phyloP scores from a whole-genome alignment of 2,329 filamentous ascomycete genomes.

The Verruconis gallopava region DNA sequence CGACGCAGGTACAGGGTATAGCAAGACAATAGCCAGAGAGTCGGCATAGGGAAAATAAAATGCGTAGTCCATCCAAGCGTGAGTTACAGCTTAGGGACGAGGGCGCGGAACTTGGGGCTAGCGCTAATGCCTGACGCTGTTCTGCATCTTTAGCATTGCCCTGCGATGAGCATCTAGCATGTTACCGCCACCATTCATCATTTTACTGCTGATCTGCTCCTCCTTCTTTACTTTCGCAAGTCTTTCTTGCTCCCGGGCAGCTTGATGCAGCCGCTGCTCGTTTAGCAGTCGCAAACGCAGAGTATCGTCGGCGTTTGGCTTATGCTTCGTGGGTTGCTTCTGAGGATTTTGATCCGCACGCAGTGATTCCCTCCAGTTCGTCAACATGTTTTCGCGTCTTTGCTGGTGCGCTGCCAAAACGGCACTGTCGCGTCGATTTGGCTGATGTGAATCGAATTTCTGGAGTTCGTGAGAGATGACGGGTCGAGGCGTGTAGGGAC shows the following conservation, averaged over 20 bases:
- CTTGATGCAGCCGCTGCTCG: constrained; percentile 50
- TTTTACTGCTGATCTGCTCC: constrained; percentile 23
- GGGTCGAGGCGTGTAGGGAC: not conserved
- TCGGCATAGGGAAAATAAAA: no score
- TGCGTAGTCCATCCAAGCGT: no score
- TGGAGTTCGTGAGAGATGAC: constrained; percentile 9
- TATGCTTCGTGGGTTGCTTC: constrained; percentile 14
- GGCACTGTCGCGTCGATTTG: constrained; percentile 19
- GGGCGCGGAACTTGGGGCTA: no score
- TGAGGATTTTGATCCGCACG: constrained; percentile 16
- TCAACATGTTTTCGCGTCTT: constrained; percentile 21
- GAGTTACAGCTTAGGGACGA: no score
- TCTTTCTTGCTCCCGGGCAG: constrained; percentile 45
- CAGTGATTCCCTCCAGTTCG: constrained; percentile 23
- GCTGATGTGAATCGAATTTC: constrained; percentile 27
- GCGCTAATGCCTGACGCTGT: constrained; percentile 2
- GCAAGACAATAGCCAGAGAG: no score
- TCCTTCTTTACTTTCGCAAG: constrained; percentile 53
- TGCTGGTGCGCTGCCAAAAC: constrained; percentile 13
- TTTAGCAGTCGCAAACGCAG: constrained; percentile 38
- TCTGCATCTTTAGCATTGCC: constrained; percentile 67
- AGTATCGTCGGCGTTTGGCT: constrained; percentile 21
- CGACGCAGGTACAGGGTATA: no score
- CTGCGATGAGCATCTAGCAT: constrained; percentile 67
- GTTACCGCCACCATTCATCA: constrained; percentile 59